Percentiles rank a stretch among this genome's conserved stretches.
phyloP scores from a whole-genome alignment of 1,284 basidiomycete genomes.

The Irpex sp. region DNA sequence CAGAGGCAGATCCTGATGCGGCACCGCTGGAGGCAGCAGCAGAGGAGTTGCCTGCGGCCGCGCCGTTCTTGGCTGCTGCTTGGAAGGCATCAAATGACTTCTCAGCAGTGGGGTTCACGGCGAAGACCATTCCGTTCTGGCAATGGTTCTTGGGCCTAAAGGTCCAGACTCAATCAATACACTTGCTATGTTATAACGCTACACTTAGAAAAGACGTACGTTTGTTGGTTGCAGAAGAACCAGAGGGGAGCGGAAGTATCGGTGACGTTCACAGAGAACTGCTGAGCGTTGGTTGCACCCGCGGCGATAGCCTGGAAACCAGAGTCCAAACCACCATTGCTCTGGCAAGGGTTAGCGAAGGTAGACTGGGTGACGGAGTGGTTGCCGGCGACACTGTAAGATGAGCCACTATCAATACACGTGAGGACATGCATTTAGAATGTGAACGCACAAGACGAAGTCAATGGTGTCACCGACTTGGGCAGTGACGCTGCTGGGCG shows the following conservation, averaged over 20 bases:
- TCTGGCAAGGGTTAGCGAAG: constrained; percentile 43
- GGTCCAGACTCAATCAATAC: neutral
- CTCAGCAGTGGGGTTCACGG: constrained; percentile 32
- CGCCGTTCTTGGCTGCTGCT: constrained; percentile 30
- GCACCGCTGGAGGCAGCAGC: constrained; percentile 1
- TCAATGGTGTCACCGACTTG: constrained; percentile 46
- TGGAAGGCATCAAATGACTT: constrained; percentile 31
- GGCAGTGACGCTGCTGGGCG: constrained; percentile 44
- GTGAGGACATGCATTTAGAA: neutral
- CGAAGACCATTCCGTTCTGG: constrained; percentile 38
- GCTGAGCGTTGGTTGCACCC: constrained; percentile 26
- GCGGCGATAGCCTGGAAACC: constrained; percentile 33
- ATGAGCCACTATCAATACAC: neutral
- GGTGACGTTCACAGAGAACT: constrained; percentile 33
- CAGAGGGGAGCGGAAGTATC: constrained; percentile 35
- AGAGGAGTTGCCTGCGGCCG: constrained; percentile 14
- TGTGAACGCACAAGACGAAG: constrained; percentile 45
- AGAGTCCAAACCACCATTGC: constrained; percentile 40
- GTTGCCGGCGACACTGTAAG: constrained; percentile 31
- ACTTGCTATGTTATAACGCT: neutral
- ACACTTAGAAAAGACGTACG: constrained; percentile 19
- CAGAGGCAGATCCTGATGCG: neutral
- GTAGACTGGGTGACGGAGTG: constrained; percentile 59
- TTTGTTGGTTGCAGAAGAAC: constrained; percentile 38
- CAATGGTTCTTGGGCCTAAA: constrained; percentile 28